phyloP scores from a whole-genome alignment of 306 rosid genomes.

The Citrullus amarus region DNA sequence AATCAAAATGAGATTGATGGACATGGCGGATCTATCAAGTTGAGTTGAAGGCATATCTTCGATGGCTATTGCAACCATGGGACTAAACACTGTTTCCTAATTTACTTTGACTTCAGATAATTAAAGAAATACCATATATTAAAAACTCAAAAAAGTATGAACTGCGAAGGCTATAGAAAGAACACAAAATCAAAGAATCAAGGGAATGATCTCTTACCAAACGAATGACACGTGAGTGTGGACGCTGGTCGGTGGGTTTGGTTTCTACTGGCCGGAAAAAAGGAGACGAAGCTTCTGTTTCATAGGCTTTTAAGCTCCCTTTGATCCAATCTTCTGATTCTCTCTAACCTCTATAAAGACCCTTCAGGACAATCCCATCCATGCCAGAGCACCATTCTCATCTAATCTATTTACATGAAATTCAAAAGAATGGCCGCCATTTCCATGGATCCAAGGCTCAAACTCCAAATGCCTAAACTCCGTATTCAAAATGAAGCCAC shows the following conservation, averaged over 20 bases:
- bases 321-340: slow-evolving; percentile 10
- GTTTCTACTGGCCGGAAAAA: not conserved
- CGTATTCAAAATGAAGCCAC: slow-evolving; percentile 25
- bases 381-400: slow-evolving; percentile 16
- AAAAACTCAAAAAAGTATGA: not conserved
- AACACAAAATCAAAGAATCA: slow-evolving; percentile 2
- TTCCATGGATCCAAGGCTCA: slow-evolving; percentile 33
- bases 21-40: not conserved
- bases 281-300: not conserved
- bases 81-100: not conserved
- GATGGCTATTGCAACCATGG: not conserved
- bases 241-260: slow-evolving; percentile 1
- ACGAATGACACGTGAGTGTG: not conserved
- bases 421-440: slow-evolving; percentile 42
- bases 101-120: not conserved
- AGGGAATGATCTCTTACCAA: not conserved
- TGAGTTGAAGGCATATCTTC: not conserved
- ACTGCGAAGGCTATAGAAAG: not conserved
- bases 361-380: slow-evolving; percentile 11
- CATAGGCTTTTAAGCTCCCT: not conserved
- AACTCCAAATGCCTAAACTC: slow-evolving; percentile 18
- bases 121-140: not conserved
- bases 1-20: slow-evolving; percentile 6
- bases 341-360: slow-evolving; percentile 35
- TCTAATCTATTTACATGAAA: slow-evolving; percentile 9